Evolutionary conservation across 2,329 filamentous ascomycete genomes (phyloP), one percentile per base, ranked within the genome.

Genomic region (Pestalotiopsis fici): DNA sequence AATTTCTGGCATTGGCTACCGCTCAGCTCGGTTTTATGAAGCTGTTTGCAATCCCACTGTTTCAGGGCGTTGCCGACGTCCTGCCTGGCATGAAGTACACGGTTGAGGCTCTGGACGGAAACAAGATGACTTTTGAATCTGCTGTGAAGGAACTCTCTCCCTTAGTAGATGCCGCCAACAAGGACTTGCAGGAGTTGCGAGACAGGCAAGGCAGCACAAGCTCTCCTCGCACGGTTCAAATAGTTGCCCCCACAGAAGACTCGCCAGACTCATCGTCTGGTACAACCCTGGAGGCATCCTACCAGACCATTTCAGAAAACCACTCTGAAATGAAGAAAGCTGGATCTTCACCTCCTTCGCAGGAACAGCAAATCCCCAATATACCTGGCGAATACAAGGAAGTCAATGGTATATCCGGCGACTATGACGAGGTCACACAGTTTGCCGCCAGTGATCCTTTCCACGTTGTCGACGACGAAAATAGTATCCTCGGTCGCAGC

Each of bases 11-110:
- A 66, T 86, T 98, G 65, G 93, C 90, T 70, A 94, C 93, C 72
- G 92, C 94, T 7, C 96, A 99, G 80, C 92, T 98, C 65, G 92
- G 93, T 27, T 99, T 99, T 81, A 98, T 98, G 93, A 96, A 94
- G 71, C 88, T 98, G 74, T 98, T 98, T 78, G 96, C 95, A 18
- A 89, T 95, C 61, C 96, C 96, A 1, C 86, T 99, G 0, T 99
- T 99, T 76, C 90, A 94, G 76, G 93, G 92, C 7, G 91, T 98
- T 7, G 90, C 93, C 35, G 93, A 97, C 73, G 88, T 98, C 43
- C 87, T 98, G 75, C 95, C 96, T 2, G 88, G 88, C 25, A 93
- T 98, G 89, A 84, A 86, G 63, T 98, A 97, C 78, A 93, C 91
- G 13, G 91, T 97, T 13, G 88, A 92, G 28, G 94, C 97, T 79